phyloP scores from a whole-genome alignment of 306 rosid genomes.

The Phaseolus lunatus region DNA sequence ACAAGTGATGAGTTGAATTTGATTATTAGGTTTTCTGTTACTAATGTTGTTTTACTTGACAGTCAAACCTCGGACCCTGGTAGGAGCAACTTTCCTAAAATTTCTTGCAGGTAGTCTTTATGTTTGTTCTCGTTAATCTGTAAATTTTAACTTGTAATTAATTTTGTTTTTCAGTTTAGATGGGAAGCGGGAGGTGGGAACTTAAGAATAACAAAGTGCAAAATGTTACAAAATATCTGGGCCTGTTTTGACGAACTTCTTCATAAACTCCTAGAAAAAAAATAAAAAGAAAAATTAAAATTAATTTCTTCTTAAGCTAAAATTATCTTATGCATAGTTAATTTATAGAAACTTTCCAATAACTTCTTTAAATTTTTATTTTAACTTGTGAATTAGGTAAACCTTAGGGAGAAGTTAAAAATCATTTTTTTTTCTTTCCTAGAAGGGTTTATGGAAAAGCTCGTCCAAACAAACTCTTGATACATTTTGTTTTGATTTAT shows the following conservation, averaged over 20 bases:
- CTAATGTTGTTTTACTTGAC: slow-evolving; percentile 53
- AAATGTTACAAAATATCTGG: slow-evolving; percentile 8
- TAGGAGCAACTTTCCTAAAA: slow-evolving; percentile 91
- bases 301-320: too few species aligned
- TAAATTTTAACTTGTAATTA: slow-evolving; percentile 3
- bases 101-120: slow-evolving; percentile 79
- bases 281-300: too few species aligned
- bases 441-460: too few species aligned
- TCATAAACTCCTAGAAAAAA: too few species aligned
- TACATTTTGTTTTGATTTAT: slow-evolving; percentile 23
- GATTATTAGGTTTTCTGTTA: slow-evolving; percentile 44
- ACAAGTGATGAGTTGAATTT: slow-evolving; percentile 35
- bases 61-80: slow-evolving; percentile 92
- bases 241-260: too few species aligned
- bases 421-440: too few species aligned
- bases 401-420: too few species aligned
- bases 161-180: slow-evolving; percentile 19
- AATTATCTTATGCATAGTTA: too few species aligned
- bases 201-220: neutral
- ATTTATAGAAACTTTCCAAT: too few species aligned
- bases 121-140: neutral
- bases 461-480: too few species aligned
- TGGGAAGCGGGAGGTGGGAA: neutral
- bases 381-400: too few species aligned
- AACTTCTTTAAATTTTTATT: too few species aligned